Base-by-base conservation (phyloP, 345 rosid species). In the Alliaria petiolata region DNA sequence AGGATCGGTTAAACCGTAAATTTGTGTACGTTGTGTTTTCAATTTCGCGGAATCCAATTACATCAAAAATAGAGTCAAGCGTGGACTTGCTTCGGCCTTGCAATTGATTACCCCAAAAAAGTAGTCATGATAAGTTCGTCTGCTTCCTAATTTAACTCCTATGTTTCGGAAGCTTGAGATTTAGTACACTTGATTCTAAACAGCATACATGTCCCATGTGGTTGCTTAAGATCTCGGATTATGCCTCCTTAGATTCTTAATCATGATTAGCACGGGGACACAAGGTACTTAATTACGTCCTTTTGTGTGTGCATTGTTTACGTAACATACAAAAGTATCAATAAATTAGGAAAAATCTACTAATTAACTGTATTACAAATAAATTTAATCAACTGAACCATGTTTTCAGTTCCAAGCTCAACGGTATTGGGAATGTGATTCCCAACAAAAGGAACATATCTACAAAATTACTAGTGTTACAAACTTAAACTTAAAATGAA, bases 221-320 rank as follows among this genome's bases (percentile, higher is more conserved):
- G 74, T 75, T 75, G 74, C 69, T 67, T 75, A 67, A 67, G 54
- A 75, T 67, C 68, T 75, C 17, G 46, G 78, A 67, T 67, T 75
- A 67, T 50, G 78, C 62, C 55, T 59, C 62, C 39, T 67, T 59
- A 74, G 73, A 52, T 75, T 40, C 69, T 67, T 67, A 67, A 74
- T 59, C 53, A 67, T 74, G 62, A 74, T 74, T 75, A 75, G 9
- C 6, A 51, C 7, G 26, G 72, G 71, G 72, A 67, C 73, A 65
- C 45, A 66, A 66, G 36, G 61, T 59, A 65, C 67, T 74, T 63
- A 54, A 54, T 54, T 62, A 33, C 13, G 56, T 53, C 39, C 56
- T 72, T 43, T n/a, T 62, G 38, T 40, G 5, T 71, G 61, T 61
- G 14, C 30, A 50, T 55, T 33, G 36, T 59, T 16, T 49, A 60